Evolutionary conservation across 495 filamentous ascomycete genomes (phyloP).

Genomic region (Daldinia grandis): DNA sequence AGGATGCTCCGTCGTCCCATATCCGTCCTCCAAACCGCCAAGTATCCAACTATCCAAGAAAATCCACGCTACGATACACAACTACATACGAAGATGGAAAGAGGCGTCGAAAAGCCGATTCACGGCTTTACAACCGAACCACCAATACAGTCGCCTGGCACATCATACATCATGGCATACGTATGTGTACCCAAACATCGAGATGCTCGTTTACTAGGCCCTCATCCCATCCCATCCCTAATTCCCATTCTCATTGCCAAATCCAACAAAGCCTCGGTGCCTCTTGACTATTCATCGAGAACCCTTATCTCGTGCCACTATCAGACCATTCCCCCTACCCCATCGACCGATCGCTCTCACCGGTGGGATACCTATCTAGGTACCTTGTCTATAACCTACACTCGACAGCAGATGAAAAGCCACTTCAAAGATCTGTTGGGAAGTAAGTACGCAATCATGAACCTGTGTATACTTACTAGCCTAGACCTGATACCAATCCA

Average conservation of each 20-base stretch:
- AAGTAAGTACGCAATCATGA: neutral
- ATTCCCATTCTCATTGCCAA: neutral
- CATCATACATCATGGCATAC: too few species aligned
- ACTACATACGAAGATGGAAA: neutral
- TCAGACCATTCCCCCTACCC: neutral
- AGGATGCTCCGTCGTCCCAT: neutral
- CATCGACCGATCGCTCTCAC: neutral
- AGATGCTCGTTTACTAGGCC: neutral
- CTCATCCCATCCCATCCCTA: neutral
- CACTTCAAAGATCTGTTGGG: neutral
- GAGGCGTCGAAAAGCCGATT: neutral
- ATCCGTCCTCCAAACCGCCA: neutral
- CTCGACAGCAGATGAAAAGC: neutral
- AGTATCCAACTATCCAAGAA: neutral
- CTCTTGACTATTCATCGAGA: neutral
- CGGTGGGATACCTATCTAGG: neutral
- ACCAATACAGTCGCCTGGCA: neutral
- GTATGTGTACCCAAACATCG: too few species aligned
- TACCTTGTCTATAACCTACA: too few species aligned
- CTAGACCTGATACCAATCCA: neutral
- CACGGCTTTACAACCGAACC: slow-evolving; percentile 1
- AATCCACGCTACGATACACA: neutral
- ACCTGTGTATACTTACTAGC: neutral
- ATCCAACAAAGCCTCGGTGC: neutral
- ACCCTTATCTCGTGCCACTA: neutral